Percentiles rank a stretch among this genome's conserved stretches.
These are phyloP conservation scores for Craspedostauros australis DNA, from an alignment of 108 stramenopile genomes.

Conservation along the genomic window DNA sequence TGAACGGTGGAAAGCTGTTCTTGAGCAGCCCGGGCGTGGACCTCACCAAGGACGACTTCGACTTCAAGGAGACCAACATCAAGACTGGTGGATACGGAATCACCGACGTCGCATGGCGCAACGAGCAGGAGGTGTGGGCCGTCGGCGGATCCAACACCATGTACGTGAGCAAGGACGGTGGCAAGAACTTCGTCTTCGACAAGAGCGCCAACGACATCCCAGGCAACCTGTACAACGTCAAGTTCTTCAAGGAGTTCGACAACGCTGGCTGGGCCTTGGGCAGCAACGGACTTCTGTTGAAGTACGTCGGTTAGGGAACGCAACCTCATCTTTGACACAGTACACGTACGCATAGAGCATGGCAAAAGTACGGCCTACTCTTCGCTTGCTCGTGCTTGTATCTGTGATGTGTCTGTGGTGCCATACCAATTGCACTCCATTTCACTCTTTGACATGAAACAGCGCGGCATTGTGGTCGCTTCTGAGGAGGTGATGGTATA, in stretches of 20 bases:
- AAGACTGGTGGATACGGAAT: conserved; percentile 97
- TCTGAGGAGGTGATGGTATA: too few relatives aligned
- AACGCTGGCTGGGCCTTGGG: conserved; percentile 92
- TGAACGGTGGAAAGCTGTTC: conserved; percentile 92
- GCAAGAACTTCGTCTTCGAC: conserved; percentile 88
- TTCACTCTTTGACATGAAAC: too few relatives aligned
- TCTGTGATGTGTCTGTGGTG: too few relatives aligned
- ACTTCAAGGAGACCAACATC: conserved; percentile 86
- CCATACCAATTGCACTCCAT: too few relatives aligned
- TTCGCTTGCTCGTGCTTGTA: too few relatives aligned
- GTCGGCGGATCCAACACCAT: conserved; percentile 94
- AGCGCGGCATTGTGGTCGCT: too few relatives aligned
- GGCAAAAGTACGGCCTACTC: too few relatives aligned
- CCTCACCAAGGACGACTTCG: conserved; percentile 59
- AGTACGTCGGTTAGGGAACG: conserved; percentile 62
- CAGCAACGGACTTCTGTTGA: conserved; percentile 86
- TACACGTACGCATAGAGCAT: too few relatives aligned
- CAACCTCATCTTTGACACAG: too few relatives aligned
- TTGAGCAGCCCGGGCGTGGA: conserved; percentile 39
- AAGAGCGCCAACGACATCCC: conserved; percentile 90
- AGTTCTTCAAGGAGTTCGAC: conserved; percentile 87
- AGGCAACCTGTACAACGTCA: conserved; percentile 94
- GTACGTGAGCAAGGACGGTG: conserved; percentile 88
- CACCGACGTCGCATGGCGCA: conserved; percentile 92
- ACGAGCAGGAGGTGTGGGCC: conserved; percentile 91